Conservation (phyloP, 371 early-diverging fungal genomes). For the Smittium culicis region DNA sequence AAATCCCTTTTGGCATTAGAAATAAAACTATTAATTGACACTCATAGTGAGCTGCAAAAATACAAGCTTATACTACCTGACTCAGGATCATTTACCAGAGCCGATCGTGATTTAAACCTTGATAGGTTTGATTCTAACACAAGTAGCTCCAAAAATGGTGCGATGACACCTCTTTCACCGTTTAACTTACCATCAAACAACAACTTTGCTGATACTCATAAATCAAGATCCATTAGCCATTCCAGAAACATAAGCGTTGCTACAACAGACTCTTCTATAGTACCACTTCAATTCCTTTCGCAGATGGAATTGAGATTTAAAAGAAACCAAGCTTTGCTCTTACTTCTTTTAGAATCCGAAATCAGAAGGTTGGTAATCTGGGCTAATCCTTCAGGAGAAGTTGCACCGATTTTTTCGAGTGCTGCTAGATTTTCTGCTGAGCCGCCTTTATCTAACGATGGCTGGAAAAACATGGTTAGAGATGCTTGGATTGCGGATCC, state of each 20-base stretch:
- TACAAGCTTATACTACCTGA: conserved; percentile 38
- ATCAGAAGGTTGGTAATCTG: conserved; percentile 64
- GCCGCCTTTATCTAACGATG: conserved; percentile 35
- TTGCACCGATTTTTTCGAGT: conserved; percentile 16
- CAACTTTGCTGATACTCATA: not conserved
- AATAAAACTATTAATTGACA: conserved; percentile 49
- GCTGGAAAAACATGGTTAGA: conserved; percentile 59
- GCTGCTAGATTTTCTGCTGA: conserved; percentile 15
- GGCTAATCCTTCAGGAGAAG: conserved; percentile 48
- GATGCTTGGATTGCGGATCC: conserved; percentile 76
- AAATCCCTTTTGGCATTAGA: conserved; percentile 48
- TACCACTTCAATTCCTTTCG: conserved; percentile 22
- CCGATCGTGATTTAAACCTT: too few relatives aligned
- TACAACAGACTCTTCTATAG: not conserved
- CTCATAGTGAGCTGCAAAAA: conserved; percentile 46
- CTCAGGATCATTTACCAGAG: too few relatives aligned
- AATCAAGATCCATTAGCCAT: not conserved
- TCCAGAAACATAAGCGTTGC: not conserved
- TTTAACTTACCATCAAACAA: too few relatives aligned
- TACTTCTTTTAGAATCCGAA: conserved; percentile 78
- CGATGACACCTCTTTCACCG: too few relatives aligned
- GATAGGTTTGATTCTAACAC: too few relatives aligned
- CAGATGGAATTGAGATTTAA: conserved; percentile 33
- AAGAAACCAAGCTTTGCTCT: conserved; percentile 45
- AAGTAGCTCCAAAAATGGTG: too few relatives aligned